Evolutionary conservation across 495 filamentous ascomycete genomes (phyloP).

Genomic region (Penicillium manginii): DNA sequence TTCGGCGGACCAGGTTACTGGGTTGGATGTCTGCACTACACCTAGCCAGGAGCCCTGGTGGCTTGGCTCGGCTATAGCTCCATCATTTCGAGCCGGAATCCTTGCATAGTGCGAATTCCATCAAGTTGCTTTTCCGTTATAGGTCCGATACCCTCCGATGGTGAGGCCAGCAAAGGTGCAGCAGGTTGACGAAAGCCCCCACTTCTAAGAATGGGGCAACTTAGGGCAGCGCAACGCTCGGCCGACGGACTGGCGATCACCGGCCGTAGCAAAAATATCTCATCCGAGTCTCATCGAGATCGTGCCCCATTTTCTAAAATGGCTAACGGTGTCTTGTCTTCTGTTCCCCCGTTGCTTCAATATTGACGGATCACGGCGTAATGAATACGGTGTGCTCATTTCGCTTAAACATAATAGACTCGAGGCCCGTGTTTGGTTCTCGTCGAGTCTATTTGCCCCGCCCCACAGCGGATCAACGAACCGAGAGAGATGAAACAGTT

Average conservation of each 20-base stretch:
- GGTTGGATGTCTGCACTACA: not conserved
- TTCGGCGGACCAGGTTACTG: not conserved
- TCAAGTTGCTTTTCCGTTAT: not conserved
- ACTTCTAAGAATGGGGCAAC: constrained; percentile 17
- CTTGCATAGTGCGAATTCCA: not conserved
- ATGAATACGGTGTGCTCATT: not conserved
- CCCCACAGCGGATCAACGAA: constrained; percentile 37
- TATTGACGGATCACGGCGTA: not conserved
- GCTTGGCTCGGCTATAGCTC: not conserved
- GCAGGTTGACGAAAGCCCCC: not conserved
- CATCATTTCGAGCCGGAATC: not conserved
- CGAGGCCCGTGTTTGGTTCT: constrained; percentile 3
- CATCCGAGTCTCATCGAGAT: not conserved
- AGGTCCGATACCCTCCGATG: not conserved
- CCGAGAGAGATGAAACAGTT: constrained; percentile 27
- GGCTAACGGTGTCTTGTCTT: no score
- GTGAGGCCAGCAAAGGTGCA: not conserved
- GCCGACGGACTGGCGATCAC: constrained; percentile 2
- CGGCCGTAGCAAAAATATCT: not conserved
- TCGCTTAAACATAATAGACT: constrained; percentile 1
- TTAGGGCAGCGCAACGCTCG: constrained; percentile 4
- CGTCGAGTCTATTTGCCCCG: constrained; percentile 21
- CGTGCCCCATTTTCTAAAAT: no score
- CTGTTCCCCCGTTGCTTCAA: no score
- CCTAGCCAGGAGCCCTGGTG: not conserved